Evolutionary conservation across 495 filamentous ascomycete species (phyloP).

Genomic region (Aspergillus olivimuriae): DNA sequence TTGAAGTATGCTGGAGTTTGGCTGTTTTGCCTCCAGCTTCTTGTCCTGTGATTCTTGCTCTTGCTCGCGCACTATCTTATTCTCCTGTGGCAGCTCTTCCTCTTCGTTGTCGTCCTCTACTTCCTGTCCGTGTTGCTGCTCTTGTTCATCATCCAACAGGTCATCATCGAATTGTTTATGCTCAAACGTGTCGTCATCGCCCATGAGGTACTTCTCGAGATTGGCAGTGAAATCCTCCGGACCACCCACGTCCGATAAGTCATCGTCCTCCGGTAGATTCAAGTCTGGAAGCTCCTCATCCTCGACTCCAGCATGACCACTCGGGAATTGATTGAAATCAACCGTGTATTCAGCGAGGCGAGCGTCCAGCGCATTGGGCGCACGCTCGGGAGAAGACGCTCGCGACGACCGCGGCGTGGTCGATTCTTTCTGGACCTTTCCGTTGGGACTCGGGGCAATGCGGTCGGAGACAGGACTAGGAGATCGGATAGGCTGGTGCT

Average conservation of each 20-base stretch:
- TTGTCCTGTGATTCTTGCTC: slow-evolving; percentile 1
- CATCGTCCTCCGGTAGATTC: slow-evolving; percentile 21
- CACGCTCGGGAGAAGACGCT: slow-evolving; percentile 20
- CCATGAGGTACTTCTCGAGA: slow-evolving; percentile 43
- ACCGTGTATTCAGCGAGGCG: slow-evolving; percentile 41
- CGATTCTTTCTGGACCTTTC: not conserved
- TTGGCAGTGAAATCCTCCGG: slow-evolving; percentile 49
- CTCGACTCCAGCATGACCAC: slow-evolving; percentile 30
- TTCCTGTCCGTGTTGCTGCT: slow-evolving; percentile 6
- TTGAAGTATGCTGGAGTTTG: slow-evolving; percentile 17
- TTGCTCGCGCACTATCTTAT: slow-evolving; percentile 1
- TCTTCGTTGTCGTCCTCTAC: not conserved
- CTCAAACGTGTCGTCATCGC: slow-evolving; percentile 25
- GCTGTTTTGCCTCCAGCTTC: slow-evolving; percentile 3
- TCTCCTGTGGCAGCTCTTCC: not conserved
- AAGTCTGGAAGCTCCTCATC: slow-evolving; percentile 23
- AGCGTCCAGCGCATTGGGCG: slow-evolving; percentile 31
- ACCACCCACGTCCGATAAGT: slow-evolving; percentile 42
- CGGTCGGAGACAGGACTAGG: slow-evolving; percentile 23
- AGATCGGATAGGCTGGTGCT: slow-evolving; percentile 13
- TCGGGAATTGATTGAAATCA: slow-evolving; percentile 41
- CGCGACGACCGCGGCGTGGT: slow-evolving; percentile 14
- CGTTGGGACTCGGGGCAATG: slow-evolving; percentile 1
- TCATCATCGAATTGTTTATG: slow-evolving; percentile 6
- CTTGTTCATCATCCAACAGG: too few species aligned